Base-by-base conservation (phyloP, 805 yeast genomes). In the Candida ortonii region DNA sequence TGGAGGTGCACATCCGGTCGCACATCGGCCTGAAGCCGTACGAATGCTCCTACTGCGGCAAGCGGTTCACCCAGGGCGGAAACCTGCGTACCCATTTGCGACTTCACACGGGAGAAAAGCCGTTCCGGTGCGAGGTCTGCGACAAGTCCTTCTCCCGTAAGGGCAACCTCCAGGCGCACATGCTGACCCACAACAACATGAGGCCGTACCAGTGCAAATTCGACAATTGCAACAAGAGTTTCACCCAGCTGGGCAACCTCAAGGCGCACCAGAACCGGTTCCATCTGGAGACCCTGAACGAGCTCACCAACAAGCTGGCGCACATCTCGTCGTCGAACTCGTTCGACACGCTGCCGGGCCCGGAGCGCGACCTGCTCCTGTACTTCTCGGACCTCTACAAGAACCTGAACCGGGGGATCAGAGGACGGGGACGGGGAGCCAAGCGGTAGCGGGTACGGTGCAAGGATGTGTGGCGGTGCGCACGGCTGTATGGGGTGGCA, bases 251-350 rank as follows among this genome's bases (percentile, higher is more conserved):
- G 49, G 97, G 97, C 3, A 89, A 89, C 53, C 71, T 89, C 67
- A 89, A 90, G 61, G 84, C 95, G 1, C 97, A 90, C 59, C 97
- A 89, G 55, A 90, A 89, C 61, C 70, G 89, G 49, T 87, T 88
- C 54, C 97, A 88, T 59, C 61, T 78, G 44, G 75, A 74, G 11
- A 80, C 94, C 0, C 67, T 90, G 44, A 77, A 77, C 46, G 66
- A 65, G 20, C 65, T 88, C 54, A 84, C 94, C 1, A 73, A 68
- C 39, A 75, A 70, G 46, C 61, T 84, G 42, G 88, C 90, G 1
- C 79, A 76, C 44, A 60, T 78, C 34, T 75, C 79, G 14, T 71
- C 74, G 3, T 67, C 70, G 25, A 59, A 55, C 34, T 55, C 65
- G 14, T 63, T 78, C 38, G 62, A 59, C 15, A 39, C 50, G 13